Conservation (phyloP, 345 rosid genomes). For the Salix viminalis region DNA sequence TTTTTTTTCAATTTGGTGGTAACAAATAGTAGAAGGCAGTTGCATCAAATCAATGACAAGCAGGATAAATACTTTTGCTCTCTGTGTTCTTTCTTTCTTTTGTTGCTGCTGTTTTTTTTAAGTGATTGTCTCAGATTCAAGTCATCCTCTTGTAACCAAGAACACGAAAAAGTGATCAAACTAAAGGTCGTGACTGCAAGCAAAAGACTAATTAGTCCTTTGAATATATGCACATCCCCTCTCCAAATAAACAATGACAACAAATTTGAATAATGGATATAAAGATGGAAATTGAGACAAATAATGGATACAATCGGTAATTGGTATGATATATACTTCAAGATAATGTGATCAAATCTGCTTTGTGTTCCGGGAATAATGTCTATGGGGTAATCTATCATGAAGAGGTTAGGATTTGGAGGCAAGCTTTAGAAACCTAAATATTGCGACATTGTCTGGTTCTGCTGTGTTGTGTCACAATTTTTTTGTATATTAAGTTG, state of each 20-base stretch:
- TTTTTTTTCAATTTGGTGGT: background rate
- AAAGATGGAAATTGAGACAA: background rate
- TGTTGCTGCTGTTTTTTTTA: background rate
- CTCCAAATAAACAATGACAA: background rate
- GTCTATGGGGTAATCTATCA: background rate
- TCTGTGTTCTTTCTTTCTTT: background rate
- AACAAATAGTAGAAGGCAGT: background rate
- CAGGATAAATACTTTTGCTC: background rate
- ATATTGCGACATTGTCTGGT: background rate
- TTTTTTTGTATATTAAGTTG: background rate
- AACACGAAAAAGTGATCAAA: background rate
- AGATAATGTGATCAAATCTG: background rate
- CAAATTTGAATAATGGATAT: background rate
- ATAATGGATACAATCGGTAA: background rate
- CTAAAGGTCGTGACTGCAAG: background rate
- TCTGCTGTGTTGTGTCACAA: background rate
- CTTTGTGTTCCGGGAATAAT: background rate
- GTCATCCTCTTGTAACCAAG: background rate
- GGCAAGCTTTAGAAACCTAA: background rate
- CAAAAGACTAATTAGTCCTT: background rate
- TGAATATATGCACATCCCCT: background rate
- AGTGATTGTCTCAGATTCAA: background rate
- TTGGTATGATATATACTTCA: background rate
- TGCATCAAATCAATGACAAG: background rate
- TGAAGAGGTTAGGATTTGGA: background rate